Evolutionary conservation across 352 stramenopile species (phyloP), one percentile per base, ranked within the genome.

Genomic region (Phytopythium sindhum): DNA sequence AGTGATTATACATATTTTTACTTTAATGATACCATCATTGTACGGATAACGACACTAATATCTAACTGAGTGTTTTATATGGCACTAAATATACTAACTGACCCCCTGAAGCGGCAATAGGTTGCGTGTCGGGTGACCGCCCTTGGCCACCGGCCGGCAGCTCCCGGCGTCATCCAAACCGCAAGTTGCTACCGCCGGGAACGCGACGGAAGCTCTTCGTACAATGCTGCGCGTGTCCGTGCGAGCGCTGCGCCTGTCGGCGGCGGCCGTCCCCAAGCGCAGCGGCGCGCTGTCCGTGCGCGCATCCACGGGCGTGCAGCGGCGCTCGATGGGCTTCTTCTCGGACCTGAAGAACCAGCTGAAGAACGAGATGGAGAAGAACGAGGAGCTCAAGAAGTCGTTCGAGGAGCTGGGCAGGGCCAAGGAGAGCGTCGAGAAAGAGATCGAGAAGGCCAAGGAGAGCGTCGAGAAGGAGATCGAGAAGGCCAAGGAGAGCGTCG

Each of bases 281-380:
- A 59, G n/a, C n/a, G 57, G 69, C 4, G 21, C 52, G 50, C 14
- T 14, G n/a, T 52, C 60, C 5, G 39, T 47, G 33, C 59, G 58
- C 14, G 26, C 28, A 33, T 10, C 37, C 26, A 39, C 52, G 9
- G 67, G 66, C 28, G 58, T 37, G 23, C 81, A 89, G 77, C 65
- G 62, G 35, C 81, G 83, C 24, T 42, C 69, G 5, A 86, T 91
- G 77, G 80, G 83, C 24, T 86, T 91, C 70, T 91, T 90, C 62
- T 85, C 78, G 53, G 78, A 92, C 61, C 57, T 91, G 45, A 93
- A 90, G 72, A 89, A 91, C 59, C 81, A 90, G 61, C 71, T 92
- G 41, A 86, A 91, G 67, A 84, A 75, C 54, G 86, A 94, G 67
- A 75, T 92, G 61, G 80, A 90, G 52, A 91, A 91, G 72, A 90